Evolutionary conservation across 2,329 filamentous ascomycete genomes (phyloP), one percentile per base, ranked within the genome.

Genomic region (Fusarium secorum): DNA sequence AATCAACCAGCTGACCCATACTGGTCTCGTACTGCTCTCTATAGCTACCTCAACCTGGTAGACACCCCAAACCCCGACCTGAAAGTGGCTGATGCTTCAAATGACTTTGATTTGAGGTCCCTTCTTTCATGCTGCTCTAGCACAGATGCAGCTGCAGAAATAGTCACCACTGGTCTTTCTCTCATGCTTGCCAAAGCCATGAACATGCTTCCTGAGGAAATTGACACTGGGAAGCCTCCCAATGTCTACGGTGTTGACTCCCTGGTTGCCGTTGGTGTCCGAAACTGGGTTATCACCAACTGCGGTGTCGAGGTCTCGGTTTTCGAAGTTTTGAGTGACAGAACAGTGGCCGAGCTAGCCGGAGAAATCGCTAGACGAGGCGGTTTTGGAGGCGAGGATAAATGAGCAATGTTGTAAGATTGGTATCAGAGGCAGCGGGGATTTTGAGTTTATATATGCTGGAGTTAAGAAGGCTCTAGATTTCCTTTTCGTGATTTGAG

Each of bases 1-100:
- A 88, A 87, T 74, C 79, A 83, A 57, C 83, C 85, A 1, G 79
- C 82, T 0, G 86, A 88, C 64, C 85, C 86, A 2, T 88, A 87
- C 76, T 88, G 86, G 86, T 81, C 84, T 14, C 82, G 81, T 10
- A 85, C 84, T 0, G 81, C 85, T 1, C 78, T 87, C 39, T 88
- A 86, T 63, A 77, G 81, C 4, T 81, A 83, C 57, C 81, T 89
- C 46, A 84, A 85, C 64, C 75, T 83, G 28, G 78, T 88, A 7
- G 86, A 88, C 72, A 77, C 85, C 68, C 82, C 81, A 3, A 67
- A 76, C 7, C 74, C 77, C 1, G 76, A 79, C 48, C 65, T 80
- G 28, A 30, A 70, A 7, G 57, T 66, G 14, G 58, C 74, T 15
- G 46, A 54, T n/a, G 68, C 57, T 7, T 60, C 75, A 9, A 54